phyloP scores from a whole-genome alignment of 371 early-diverging fungal genomes.

The Saksenaea oblongispora region DNA sequence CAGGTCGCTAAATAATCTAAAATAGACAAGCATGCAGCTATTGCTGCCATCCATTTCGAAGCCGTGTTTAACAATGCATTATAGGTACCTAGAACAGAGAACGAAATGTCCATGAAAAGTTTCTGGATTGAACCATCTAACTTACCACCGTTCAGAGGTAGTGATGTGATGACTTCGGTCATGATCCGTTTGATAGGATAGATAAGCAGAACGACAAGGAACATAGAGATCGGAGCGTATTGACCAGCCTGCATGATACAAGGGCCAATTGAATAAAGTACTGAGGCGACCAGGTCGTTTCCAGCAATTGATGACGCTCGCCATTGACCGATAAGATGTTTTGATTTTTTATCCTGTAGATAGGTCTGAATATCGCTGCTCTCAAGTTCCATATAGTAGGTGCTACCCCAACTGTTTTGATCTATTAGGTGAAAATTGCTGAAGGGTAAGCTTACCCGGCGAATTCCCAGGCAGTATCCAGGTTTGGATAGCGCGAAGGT shows the following conservation, averaged over 20 bases:
- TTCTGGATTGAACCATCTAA: background rate
- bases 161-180: conserved; percentile 49
- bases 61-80: conserved; percentile 50
- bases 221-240: conserved; percentile 57
- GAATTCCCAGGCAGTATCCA: conserved; percentile 45
- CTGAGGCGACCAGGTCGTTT: conserved; percentile 54
- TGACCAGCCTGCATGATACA: conserved; percentile 46
- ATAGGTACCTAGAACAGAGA: conserved; percentile 27
- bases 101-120: background rate
- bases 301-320: conserved; percentile 59
- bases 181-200: conserved; percentile 55
- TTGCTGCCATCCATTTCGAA: conserved; percentile 47
- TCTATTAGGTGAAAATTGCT: background rate
- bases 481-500: conserved; percentile 39
- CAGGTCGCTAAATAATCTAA: conserved; percentile 58
- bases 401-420: conserved; percentile 41
- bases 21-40: conserved; percentile 51
- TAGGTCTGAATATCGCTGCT: conserved; percentile 23
- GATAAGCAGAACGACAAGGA: conserved; percentile 45
- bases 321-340: conserved; percentile 41
- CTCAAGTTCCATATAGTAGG: conserved; percentile 46
- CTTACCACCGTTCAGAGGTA: conserved; percentile 60
- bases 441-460: conserved; percentile 31
- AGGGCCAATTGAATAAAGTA: conserved; percentile 58
- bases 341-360: conserved; percentile 5